A percentile compares a stretch with the other conserved stretches of the same genome.
Conservation (phyloP, 192 early-diverging fungal species). For the Paraglomus brasilianum region DNA sequence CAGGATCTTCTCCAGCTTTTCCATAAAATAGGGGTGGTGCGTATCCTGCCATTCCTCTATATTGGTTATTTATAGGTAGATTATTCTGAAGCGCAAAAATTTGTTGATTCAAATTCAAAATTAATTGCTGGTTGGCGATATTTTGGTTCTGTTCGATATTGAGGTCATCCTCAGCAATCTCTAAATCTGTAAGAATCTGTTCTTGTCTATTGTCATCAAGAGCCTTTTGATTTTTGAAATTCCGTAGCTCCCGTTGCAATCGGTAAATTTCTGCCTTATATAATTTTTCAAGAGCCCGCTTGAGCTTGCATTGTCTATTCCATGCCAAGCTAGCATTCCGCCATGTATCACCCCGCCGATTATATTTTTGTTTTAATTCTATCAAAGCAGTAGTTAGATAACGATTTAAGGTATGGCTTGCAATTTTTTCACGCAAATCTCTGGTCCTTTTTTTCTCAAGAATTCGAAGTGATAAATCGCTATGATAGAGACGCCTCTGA, state of each 20-base stretch:
- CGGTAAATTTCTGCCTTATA: background rate
- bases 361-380: background rate
- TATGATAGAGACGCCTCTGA: too few species aligned
- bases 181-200: background rate
- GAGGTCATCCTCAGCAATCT: constrained; percentile 15
- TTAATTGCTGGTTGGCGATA: constrained; percentile 12
- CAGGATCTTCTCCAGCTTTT: constrained; percentile 6
- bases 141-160: background rate
- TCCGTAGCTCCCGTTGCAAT: constrained; percentile 5
- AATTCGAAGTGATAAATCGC: too few species aligned
- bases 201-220: background rate
- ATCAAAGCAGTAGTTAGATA: too few species aligned
- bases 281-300: background rate
- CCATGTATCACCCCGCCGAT: background rate
- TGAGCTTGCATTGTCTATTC: background rate
- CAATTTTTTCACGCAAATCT: too few species aligned
- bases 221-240: background rate
- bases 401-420: too few species aligned
- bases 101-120: constrained; percentile 29
- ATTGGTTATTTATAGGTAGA: constrained; percentile 17
- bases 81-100: constrained; percentile 28
- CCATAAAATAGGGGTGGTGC: background rate
- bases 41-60: constrained; percentile 14
- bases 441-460: too few species aligned
- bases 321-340: background rate